Percentiles rank a stretch among this genome's conserved stretches.
Conservation (phyloP, 768 basidiomycete species). For the Boletellus ananas region DNA sequence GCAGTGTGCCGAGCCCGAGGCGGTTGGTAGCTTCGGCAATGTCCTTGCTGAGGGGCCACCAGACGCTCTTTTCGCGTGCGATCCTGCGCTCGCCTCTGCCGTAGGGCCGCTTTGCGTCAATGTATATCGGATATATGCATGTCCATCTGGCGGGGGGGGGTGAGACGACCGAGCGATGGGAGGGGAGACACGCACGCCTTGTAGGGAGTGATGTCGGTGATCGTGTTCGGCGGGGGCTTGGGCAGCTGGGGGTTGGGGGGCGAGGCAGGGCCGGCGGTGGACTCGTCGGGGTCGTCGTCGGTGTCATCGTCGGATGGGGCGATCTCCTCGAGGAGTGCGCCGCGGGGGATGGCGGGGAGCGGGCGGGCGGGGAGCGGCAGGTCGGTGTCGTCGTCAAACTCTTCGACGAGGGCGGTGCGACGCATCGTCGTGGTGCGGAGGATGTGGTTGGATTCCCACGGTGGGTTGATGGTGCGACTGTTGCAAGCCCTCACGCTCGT, state of each 20-base stretch:
- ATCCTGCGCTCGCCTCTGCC: slow-evolving; percentile 81
- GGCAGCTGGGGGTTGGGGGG: slow-evolving; percentile 33
- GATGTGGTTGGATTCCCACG: slow-evolving; percentile 26
- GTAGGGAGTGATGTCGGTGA: slow-evolving; percentile 78
- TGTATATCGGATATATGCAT: slow-evolving; percentile 93
- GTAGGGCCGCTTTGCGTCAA: slow-evolving; percentile 92
- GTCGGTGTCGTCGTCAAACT: slow-evolving; percentile 95
- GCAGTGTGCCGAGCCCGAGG: slow-evolving; percentile 75
- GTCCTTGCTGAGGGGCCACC: slow-evolving; percentile 95
- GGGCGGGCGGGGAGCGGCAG: slow-evolving; percentile 70
- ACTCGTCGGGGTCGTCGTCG: slow-evolving; percentile 28
- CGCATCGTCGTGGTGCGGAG: slow-evolving; percentile 46
- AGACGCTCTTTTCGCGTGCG: slow-evolving; percentile 70
- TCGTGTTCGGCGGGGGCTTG: slow-evolving; percentile 34
- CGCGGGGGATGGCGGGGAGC: slow-evolving; percentile 61
- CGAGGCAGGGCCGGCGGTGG: slow-evolving; percentile 54
- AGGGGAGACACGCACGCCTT: slow-evolving; percentile 56
- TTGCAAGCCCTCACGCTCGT: slow-evolving; percentile 10
- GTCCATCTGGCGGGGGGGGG: slow-evolving; percentile 66
- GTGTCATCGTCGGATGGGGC: slow-evolving; percentile 44
- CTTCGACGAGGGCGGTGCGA: slow-evolving; percentile 62
- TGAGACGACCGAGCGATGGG: slow-evolving; percentile 4
- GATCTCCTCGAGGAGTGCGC: slow-evolving; percentile 79
- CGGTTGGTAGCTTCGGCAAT: slow-evolving; percentile 81
- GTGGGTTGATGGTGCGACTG: slow-evolving; percentile 10